A percentile compares a stretch with the other conserved stretches of the same genome.
Evolutionary conservation across 805 yeast genomes (phyloP).

Genomic region (Teunomyces aglyptinius): DNA sequence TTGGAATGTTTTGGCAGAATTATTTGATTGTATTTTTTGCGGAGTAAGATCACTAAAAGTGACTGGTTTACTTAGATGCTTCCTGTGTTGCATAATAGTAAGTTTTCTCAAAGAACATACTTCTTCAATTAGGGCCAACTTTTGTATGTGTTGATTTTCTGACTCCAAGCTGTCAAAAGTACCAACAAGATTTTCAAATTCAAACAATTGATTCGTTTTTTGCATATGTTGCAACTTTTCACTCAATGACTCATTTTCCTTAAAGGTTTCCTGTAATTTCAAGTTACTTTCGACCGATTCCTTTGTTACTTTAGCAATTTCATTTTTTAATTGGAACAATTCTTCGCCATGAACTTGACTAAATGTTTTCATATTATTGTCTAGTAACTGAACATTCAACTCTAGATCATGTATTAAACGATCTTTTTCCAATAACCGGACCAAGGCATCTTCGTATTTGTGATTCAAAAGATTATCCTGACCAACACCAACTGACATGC

Average conservation of each 20-base stretch:
- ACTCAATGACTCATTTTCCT: slow-evolving; percentile 10
- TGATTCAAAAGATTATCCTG: not conserved
- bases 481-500: no score
- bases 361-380: slow-evolving; percentile 39
- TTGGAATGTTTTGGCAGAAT: not conserved
- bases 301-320: slow-evolving; percentile 5
- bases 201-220: slow-evolving; percentile 16
- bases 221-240: slow-evolving; percentile 9
- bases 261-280: not conserved
- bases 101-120: slow-evolving; percentile 41
- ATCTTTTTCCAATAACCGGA: slow-evolving; percentile 20
- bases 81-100: slow-evolving; percentile 10
- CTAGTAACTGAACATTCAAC: slow-evolving; percentile 45
- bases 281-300: not conserved
- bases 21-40: not conserved
- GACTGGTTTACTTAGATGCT: not conserved
- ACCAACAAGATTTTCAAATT: slow-evolving; percentile 16
- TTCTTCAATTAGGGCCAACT: slow-evolving; percentile 43
- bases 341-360: slow-evolving; percentile 27
- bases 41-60: not conserved
- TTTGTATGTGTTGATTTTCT: slow-evolving; percentile 31
- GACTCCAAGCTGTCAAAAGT: slow-evolving; percentile 31
- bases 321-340: slow-evolving; percentile 16
- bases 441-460: not conserved
- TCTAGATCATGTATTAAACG: slow-evolving; percentile 40